A percentile compares a stretch with the other conserved stretches of the same genome.
These are phyloP conservation scores for Cutaneotrichosporon dermatis DNA, from an alignment of 1,284 basidiomycete genomes.

Conservation along the genomic window DNA sequence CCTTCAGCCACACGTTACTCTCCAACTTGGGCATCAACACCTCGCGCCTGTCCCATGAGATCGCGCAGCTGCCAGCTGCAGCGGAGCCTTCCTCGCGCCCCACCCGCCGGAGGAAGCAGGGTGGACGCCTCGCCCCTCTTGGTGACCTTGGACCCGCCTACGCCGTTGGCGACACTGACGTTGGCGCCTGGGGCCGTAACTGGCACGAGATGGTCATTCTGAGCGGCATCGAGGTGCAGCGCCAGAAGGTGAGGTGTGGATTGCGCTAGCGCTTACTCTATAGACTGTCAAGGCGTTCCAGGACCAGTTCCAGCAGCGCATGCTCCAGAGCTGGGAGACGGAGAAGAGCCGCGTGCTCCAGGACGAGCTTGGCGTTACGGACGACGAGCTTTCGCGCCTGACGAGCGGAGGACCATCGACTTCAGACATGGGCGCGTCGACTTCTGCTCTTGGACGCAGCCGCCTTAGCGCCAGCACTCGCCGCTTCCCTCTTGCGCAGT, in stretches of 20 bases:
- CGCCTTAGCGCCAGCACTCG: slow-evolving; percentile 32
- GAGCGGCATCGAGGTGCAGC: slow-evolving; percentile 43
- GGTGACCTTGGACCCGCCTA: slow-evolving; percentile 32
- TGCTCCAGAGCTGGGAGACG: slow-evolving; percentile 41
- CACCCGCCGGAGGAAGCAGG: slow-evolving; percentile 19
- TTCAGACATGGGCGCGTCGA: slow-evolving; percentile 11
- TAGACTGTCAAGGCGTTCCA: slow-evolving; percentile 45
- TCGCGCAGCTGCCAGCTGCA: slow-evolving; percentile 32
- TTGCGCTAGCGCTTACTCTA: background rate
- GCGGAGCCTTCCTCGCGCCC: slow-evolving; percentile 11
- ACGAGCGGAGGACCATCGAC: slow-evolving; percentile 7
- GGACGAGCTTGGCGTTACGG: slow-evolving; percentile 46
- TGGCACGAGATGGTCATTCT: slow-evolving; percentile 48
- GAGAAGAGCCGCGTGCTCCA: slow-evolving; percentile 44
- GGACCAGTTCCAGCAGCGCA: slow-evolving; percentile 42
- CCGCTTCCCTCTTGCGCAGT: slow-evolving; percentile 38
- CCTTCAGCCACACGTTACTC: slow-evolving; percentile 32
- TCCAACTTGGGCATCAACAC: slow-evolving; percentile 47
- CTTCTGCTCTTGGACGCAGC: slow-evolving; percentile 26
- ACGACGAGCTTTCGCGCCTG: slow-evolving; percentile 39
- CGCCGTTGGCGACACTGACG: slow-evolving; percentile 34
- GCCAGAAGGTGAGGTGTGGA: slow-evolving; percentile 32
- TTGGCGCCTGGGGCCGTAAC: slow-evolving; percentile 43
- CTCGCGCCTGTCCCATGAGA: slow-evolving; percentile 39
- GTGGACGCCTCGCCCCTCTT: slow-evolving; percentile 21